These are phyloP conservation scores for Leccinum subgranulosum DNA, from an alignment of 768 basidiomycete species.

Conservation along the genomic window DNA sequence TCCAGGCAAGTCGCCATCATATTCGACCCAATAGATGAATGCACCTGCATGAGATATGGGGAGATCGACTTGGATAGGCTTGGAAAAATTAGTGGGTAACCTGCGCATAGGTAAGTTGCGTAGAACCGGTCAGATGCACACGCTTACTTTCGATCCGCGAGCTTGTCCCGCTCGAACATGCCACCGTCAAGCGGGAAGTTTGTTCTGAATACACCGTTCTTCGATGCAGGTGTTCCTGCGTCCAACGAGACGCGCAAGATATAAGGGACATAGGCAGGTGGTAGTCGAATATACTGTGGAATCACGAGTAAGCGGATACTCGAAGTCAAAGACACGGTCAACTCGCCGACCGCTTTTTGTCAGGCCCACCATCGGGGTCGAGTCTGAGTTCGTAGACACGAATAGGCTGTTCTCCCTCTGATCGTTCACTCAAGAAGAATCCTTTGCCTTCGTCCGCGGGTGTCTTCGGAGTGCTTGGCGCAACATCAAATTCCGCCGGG, in stretches of 20 bases:
- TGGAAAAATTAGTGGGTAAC: conserved; percentile 81
- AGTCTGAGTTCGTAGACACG: conserved; percentile 84
- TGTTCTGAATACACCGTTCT: conserved; percentile 90
- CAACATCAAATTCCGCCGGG: background rate
- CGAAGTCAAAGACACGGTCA: background rate
- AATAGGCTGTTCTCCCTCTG: conserved; percentile 59
- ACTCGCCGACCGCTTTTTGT: conserved; percentile 78
- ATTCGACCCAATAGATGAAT: conserved; percentile 94
- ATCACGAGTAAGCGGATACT: conserved; percentile 10
- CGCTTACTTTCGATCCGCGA: conserved; percentile 71
- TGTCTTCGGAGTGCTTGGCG: conserved; percentile 68
- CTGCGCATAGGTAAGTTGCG: conserved; percentile 39
- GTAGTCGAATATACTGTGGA: conserved; percentile 88
- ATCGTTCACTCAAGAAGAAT: conserved; percentile 67
- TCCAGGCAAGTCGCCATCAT: conserved; percentile 59
- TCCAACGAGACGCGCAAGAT: conserved; percentile 88
- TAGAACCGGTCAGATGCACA: background rate
- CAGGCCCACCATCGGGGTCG: conserved; percentile 88
- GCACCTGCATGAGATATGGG: conserved; percentile 97
- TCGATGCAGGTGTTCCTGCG: conserved; percentile 87
- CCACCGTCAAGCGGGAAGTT: conserved; percentile 97
- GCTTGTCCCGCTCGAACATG: conserved; percentile 69
- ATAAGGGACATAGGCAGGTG: conserved; percentile 86
- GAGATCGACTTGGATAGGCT: conserved; percentile 89
- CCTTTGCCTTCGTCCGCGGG: conserved; percentile 91